These are phyloP conservation scores for Phialocephala sp. DNA, from an alignment of 2,329 filamentous ascomycete species.

Conservation along the genomic window DNA sequence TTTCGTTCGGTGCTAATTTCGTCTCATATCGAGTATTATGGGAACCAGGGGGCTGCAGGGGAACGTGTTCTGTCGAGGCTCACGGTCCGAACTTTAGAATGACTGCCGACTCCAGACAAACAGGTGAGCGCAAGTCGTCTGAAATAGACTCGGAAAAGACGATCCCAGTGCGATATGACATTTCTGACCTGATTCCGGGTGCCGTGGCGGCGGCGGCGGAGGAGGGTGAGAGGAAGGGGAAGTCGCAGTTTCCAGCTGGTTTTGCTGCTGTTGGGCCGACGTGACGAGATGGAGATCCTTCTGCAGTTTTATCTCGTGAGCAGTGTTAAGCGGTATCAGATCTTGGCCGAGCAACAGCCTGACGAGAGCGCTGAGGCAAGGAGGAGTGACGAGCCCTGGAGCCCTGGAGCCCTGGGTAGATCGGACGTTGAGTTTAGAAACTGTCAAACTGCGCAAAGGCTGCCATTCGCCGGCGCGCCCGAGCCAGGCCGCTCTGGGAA, in stretches of 20 bases:
- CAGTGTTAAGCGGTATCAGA: constrained; percentile 24
- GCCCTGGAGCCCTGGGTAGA: not conserved
- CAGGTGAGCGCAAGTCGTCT: constrained; percentile 5
- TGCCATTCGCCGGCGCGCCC: constrained; percentile 10
- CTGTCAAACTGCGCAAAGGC: constrained; percentile 14
- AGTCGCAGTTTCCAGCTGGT: constrained; percentile 10
- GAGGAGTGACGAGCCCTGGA: not conserved
- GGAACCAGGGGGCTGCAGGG: constrained; percentile 19
- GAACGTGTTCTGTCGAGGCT: constrained; percentile 15
- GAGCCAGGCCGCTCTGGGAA: not conserved
- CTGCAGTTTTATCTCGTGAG: constrained; percentile 21
- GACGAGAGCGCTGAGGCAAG: not conserved
- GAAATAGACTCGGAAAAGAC: constrained; percentile 12
- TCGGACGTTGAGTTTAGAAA: constrained; percentile 30
- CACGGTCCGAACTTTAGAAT: constrained; percentile 27
- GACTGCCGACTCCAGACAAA: constrained; percentile 11
- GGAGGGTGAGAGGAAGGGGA: not conserved
- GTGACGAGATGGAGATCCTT: constrained; percentile 10
- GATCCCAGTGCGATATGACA: constrained; percentile 1
- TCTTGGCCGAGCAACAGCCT: constrained; percentile 21
- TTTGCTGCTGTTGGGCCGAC: constrained; percentile 15
- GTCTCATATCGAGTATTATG: constrained; percentile 38
- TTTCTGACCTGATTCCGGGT: constrained; percentile 4
- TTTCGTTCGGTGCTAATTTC: constrained; percentile 35
- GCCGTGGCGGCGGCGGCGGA: constrained; percentile 4